phyloP scores from a whole-genome alignment of 2,329 filamentous ascomycete genomes.

The Penicillium corylophilum region DNA sequence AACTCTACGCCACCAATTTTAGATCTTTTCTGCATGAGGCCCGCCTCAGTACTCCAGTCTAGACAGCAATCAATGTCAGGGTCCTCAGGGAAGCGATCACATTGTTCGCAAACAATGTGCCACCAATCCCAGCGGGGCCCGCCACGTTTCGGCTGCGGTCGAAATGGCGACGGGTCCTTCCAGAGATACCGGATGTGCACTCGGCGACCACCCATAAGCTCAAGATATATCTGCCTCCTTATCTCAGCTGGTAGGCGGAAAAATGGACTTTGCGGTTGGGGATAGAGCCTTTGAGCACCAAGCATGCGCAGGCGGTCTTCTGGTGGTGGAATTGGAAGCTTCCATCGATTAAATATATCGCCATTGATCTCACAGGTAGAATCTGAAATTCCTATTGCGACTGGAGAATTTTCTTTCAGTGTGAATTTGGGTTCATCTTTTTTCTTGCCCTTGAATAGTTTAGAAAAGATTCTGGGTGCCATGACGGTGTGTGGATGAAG shows the following conservation, averaged over 20 bases:
- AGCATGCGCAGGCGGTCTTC: neutral
- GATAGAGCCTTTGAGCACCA: neutral
- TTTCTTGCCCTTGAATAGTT: slow-evolving; percentile 3
- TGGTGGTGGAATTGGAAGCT: slow-evolving; percentile 6
- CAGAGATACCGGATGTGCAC: slow-evolving; percentile 5
- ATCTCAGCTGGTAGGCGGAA: slow-evolving; percentile 6
- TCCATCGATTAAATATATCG: slow-evolving; percentile 7
- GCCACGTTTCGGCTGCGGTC: neutral
- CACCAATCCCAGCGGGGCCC: slow-evolving; percentile 2
- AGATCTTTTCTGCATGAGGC: neutral
- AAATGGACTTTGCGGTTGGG: neutral
- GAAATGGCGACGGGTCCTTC: slow-evolving; percentile 4
- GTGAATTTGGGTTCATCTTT: neutral
- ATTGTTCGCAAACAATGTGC: slow-evolving; percentile 1
- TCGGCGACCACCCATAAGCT: slow-evolving; percentile 5
- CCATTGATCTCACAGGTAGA: slow-evolving; percentile 9
- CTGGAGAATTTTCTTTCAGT: neutral
- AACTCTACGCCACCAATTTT: neutral
- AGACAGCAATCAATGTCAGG: neutral
- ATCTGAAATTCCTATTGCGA: slow-evolving; percentile 7
- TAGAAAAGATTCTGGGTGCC: slow-evolving; percentile 1
- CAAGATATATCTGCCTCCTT: slow-evolving; percentile 5
- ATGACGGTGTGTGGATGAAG: neutral
- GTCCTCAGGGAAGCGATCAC: neutral
- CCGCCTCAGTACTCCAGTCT: neutral